A percentile compares a stretch with the other conserved stretches of the same genome.
phyloP scores from a whole-genome alignment of 2,329 filamentous ascomycete species.

The Aureobasidium mangrovei region DNA sequence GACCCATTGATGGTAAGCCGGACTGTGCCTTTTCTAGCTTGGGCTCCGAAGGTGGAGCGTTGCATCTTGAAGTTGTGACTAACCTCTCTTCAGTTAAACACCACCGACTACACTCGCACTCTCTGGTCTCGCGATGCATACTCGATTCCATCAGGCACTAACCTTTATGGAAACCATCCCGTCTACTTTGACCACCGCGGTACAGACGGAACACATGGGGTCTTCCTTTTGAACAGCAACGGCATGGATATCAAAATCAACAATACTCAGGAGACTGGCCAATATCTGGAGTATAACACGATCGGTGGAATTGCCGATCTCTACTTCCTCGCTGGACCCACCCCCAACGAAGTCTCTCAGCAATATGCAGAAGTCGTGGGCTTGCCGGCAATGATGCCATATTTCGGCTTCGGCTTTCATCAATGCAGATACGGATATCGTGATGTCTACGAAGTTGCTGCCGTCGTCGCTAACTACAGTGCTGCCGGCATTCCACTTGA shows the following conservation, averaged over 20 bases:
- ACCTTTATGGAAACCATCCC: conserved; percentile 65
- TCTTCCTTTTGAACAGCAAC: conserved; percentile 64
- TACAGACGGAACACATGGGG: conserved; percentile 48
- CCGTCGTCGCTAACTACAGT: conserved; percentile 60
- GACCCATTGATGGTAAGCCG: conserved; percentile 41
- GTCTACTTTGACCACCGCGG: conserved; percentile 66
- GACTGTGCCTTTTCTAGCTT: conserved; percentile 14
- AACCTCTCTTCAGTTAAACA: conserved; percentile 51
- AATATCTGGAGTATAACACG: conserved; percentile 72
- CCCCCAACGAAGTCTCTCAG: conserved; percentile 38
- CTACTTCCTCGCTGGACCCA: conserved; percentile 43
- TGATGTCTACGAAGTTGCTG: conserved; percentile 56
- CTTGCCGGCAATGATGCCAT: conserved; percentile 41
- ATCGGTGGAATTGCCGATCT: conserved; percentile 67
- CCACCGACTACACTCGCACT: conserved; percentile 55
- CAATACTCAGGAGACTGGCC: conserved; percentile 46
- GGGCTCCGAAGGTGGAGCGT: neutral
- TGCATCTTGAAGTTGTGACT: neutral
- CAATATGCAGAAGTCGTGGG: conserved; percentile 45
- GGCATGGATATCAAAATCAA: conserved; percentile 71
- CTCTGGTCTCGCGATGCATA: conserved; percentile 63
- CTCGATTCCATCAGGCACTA: conserved; percentile 47
- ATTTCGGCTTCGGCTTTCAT: conserved; percentile 43
- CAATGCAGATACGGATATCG: conserved; percentile 41
- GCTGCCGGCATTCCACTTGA: conserved; percentile 57